Percentiles rank a stretch among this genome's conserved stretches.
phyloP scores from a whole-genome alignment of 139 green algal species.

The Coelastrella sp. region DNA sequence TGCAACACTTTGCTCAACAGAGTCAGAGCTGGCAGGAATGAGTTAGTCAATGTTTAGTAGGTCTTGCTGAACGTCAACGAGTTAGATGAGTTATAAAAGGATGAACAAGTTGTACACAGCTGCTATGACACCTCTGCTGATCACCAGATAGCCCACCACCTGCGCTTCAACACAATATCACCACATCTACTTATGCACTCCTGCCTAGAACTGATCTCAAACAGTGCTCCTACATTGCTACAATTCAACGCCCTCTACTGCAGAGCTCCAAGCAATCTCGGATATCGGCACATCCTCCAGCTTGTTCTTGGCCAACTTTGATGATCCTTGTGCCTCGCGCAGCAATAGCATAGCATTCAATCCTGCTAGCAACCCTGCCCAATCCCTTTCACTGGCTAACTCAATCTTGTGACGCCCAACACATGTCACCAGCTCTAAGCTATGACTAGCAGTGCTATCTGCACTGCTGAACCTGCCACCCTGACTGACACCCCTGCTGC shows the following conservation, averaged over 20 bases:
- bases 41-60: too few species aligned
- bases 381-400: constrained; percentile 28
- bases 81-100: too few species aligned
- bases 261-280: constrained; percentile 16
- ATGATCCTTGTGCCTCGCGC: background rate
- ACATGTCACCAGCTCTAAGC: constrained; percentile 40
- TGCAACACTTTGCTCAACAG: too few species aligned
- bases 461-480: background rate
- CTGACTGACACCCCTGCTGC: background rate
- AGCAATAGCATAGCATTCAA: constrained; percentile 46
- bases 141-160: too few species aligned
- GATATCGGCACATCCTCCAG: background rate
- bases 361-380: constrained; percentile 28
- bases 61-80: too few species aligned
- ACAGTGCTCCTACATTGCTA: background rate
- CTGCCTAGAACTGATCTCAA: too few species aligned
- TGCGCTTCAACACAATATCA: background rate
- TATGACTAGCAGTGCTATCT: background rate
- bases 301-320: background rate
- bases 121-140: too few species aligned
- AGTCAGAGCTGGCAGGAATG: too few species aligned
- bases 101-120: too few species aligned
- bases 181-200: background rate
- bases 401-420: constrained; percentile 19
- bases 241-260: constrained; percentile 16